Conservation (phyloP, 2,329 filamentous ascomycete genomes). For the Alternaria conjuncta region DNA sequence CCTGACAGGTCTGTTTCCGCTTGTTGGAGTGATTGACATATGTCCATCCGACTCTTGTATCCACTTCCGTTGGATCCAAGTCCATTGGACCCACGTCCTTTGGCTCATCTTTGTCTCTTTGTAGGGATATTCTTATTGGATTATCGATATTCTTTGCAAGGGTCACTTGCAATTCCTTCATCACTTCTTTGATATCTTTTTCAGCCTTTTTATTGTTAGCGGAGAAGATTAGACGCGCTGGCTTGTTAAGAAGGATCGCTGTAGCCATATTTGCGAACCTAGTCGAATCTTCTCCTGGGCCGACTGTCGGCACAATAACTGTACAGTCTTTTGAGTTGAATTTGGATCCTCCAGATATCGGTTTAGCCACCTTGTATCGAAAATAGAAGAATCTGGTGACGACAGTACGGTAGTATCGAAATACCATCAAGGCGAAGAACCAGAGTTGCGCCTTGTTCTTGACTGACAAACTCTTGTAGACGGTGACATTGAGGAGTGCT, state of each 20-base stretch:
- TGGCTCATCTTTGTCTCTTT: too few species aligned
- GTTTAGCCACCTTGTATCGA: constrained; percentile 15
- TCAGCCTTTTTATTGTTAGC: constrained; percentile 9
- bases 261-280: constrained; percentile 15
- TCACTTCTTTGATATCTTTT: too few species aligned
- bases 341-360: not conserved
- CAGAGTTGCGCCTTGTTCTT: constrained; percentile 13
- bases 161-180: too few species aligned
- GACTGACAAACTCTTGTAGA: not conserved
- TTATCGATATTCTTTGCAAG: too few species aligned
- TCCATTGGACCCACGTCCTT: too few species aligned
- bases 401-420: constrained; percentile 28
- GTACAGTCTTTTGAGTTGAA: constrained; percentile 17
- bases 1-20: constrained; percentile 22
- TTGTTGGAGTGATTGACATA: constrained; percentile 18
- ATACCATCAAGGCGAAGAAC: constrained; percentile 19
- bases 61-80: too few species aligned
- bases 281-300: constrained; percentile 9
- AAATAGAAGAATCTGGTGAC: constrained; percentile 25
- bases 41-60: too few species aligned
- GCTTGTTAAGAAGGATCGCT: constrained; percentile 20
- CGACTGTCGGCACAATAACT: constrained; percentile 29
- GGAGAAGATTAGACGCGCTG: constrained; percentile 25
- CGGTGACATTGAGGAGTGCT: constrained; percentile 4
- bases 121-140: too few species aligned